A percentile compares a stretch with the other conserved stretches of the same genome.
Evolutionary conservation across 306 rosid species (phyloP).

Genomic region (Vigna hirtella): DNA sequence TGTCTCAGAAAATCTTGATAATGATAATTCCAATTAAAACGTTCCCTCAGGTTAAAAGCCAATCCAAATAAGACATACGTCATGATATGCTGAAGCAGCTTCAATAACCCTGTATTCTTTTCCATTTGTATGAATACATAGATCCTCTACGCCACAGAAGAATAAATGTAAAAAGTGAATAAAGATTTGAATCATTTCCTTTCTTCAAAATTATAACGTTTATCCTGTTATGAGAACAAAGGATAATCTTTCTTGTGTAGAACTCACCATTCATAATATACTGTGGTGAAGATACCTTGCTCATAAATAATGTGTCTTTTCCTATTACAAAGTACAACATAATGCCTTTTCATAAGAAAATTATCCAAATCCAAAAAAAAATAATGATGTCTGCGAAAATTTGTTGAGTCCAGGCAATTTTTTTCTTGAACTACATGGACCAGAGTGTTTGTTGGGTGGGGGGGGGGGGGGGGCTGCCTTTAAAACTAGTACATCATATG

Average conservation of each 20-base stretch:
- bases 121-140: background rate
- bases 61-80: background rate
- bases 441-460: background rate
- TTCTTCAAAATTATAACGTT: background rate
- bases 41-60: background rate
- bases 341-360: background rate
- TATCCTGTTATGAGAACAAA: background rate
- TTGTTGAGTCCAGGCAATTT: background rate
- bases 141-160: background rate
- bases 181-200: background rate
- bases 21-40: background rate
- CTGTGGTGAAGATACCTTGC: background rate
- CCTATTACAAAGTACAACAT: background rate
- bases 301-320: background rate
- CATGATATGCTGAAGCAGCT: background rate
- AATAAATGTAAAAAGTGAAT: background rate
- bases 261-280: background rate
- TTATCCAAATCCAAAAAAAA: slow-evolving; percentile 1
- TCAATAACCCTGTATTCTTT: slow-evolving; percentile 1
- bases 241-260: background rate
- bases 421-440: background rate
- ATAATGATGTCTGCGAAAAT: background rate
- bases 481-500: background rate
- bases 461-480: background rate
- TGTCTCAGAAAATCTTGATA: background rate